Evolutionary conservation across 2,329 filamentous ascomycete genomes (phyloP), one percentile per base, ranked within the genome.

Genomic region (Pezicula neosporulosa): DNA sequence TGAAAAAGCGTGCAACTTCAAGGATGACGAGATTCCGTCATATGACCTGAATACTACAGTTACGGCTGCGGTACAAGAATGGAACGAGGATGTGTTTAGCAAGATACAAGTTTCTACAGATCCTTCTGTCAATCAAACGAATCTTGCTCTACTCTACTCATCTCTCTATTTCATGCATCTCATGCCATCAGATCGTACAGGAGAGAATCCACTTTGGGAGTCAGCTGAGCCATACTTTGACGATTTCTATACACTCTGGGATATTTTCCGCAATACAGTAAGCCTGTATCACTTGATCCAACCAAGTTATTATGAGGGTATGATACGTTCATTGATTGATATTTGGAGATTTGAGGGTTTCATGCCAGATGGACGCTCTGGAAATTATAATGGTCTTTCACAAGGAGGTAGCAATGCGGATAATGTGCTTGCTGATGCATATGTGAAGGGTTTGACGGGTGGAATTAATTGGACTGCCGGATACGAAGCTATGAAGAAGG

Each of bases 221-320:
- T 83, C 79, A 1, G 60, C 61, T 0, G 85, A 89, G 63, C 84
- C 85, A 1, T 87, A 86, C 60, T 89, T 85, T 60, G 83, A 88
- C 55, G 85, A 88, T 52, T 80, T 85, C 19, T 87, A 87, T 61
- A 87, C 85, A 0, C 76, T 85, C 27, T 89, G 86, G 85, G 77
- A 81, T 47, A 50, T 70, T 27, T 73, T 87, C 63, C 78, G 85
- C 21, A 87, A 81, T 63, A 75, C 77, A 1, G 76, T 75, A 1
- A 79, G 80, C 2, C 85, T 81, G 0, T 70, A 83, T 0, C 72
- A 89, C 1, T 76, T 85, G 55, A 66, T 89, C 2, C 78, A 86
- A 49, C 85, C 85, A 63, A 61, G 0, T 75, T 77, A 27, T 82
- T 87, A 62, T 78, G 82, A 61, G 81, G 84, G 61, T 78, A 84